Conservation (phyloP, 306 rosid species). For the Abrus pulchellus region DNA sequence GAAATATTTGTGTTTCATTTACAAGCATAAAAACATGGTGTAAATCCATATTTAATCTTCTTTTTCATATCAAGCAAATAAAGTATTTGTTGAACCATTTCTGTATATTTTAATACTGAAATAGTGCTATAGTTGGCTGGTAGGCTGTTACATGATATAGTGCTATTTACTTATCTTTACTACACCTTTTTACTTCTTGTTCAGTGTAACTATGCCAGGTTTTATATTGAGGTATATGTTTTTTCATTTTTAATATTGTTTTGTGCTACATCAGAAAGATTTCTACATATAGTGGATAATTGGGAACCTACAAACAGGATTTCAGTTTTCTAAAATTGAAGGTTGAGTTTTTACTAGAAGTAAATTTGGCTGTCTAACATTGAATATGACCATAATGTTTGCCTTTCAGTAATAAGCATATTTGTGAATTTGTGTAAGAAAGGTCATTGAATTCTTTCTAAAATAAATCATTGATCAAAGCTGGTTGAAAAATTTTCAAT, state of each 20-base stretch:
- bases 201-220: background rate
- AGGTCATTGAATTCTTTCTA: background rate
- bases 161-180: background rate
- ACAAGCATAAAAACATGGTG: background rate
- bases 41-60: constrained; percentile 1
- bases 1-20: constrained; percentile 14
- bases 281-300: background rate
- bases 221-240: background rate
- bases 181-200: background rate
- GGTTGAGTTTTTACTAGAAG: background rate
- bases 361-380: background rate
- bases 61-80: background rate
- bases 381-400: background rate
- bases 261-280: background rate
- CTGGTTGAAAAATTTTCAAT: background rate
- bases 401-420: background rate
- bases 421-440: background rate
- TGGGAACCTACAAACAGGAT: no score
- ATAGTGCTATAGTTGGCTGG: background rate
- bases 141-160: background rate
- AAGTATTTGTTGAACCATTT: background rate
- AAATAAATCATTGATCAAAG: background rate
- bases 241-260: background rate
- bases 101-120: background rate
- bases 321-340: background rate